A percentile compares a stretch with the other conserved stretches of the same genome.
Conservation (phyloP, 768 basidiomycete species). For the Lyophyllum atratum region DNA sequence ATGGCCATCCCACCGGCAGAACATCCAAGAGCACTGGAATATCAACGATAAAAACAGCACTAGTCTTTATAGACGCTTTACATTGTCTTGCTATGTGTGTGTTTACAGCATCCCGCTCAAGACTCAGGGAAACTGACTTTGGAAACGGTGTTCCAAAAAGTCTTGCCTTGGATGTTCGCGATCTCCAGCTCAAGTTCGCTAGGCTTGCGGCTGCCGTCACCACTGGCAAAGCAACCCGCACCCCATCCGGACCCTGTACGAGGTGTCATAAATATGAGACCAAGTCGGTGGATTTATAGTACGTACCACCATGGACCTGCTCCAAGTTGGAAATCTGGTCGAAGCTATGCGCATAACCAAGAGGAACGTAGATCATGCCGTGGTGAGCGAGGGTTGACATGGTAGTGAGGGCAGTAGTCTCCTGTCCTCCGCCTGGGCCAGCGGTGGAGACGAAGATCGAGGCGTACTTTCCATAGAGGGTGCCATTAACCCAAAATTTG, state of each 20-base stretch:
- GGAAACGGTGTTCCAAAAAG: constrained; percentile 52
- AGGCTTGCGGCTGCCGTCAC: constrained; percentile 62
- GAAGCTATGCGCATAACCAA: constrained; percentile 61
- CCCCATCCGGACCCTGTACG: constrained; percentile 74
- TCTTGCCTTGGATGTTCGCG: constrained; percentile 56
- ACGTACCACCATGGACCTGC: constrained; percentile 65
- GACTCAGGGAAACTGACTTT: constrained; percentile 36
- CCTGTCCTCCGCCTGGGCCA: constrained; percentile 77
- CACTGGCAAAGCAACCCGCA: constrained; percentile 63
- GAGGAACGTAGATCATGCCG: constrained; percentile 70
- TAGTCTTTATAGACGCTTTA: too few relatives aligned
- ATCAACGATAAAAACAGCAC: too few relatives aligned
- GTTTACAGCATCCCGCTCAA: too few relatives aligned
- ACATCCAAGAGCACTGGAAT: too few relatives aligned
- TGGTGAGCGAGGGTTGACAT: constrained; percentile 71
- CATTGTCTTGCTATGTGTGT: too few relatives aligned
- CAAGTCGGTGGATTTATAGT: neutral
- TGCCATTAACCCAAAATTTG: constrained; percentile 58
- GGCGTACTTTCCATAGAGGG: constrained; percentile 73
- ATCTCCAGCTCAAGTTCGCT: constrained; percentile 56
- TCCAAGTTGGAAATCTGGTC: constrained; percentile 36
- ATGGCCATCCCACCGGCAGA: too few relatives aligned
- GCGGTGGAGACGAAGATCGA: constrained; percentile 75
- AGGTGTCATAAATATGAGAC: neutral
- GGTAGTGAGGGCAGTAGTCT: constrained; percentile 50